phyloP scores from a whole-genome alignment of 2,329 filamentous ascomycete genomes.

The Botrytis fabae region DNA sequence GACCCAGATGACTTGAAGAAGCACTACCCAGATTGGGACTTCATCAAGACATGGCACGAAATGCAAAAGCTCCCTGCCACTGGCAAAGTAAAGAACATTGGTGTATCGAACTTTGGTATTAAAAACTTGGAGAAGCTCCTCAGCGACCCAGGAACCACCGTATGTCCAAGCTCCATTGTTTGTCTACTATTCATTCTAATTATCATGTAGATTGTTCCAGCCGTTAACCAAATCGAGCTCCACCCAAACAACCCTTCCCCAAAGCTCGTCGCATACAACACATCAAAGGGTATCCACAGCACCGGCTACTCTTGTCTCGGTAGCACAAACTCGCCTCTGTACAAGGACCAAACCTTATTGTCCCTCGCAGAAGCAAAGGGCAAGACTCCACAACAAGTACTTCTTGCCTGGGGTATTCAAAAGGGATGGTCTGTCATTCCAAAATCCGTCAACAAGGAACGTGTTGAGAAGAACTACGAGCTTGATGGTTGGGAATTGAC shows the following conservation, averaged over 20 bases:
- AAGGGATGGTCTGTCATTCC: conserved; percentile 83
- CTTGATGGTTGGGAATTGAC: conserved; percentile 73
- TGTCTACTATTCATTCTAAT: conserved; percentile 13
- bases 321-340: conserved; percentile 67
- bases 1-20: conserved; percentile 60
- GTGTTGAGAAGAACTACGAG: conserved; percentile 76
- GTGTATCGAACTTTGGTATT: conserved; percentile 84
- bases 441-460: conserved; percentile 72
- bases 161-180: conserved; percentile 35
- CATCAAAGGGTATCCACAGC: conserved; percentile 70
- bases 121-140: conserved; percentile 77
- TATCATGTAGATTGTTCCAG: conserved; percentile 51
- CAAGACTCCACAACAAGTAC: conserved; percentile 71
- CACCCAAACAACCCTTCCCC: conserved; percentile 81
- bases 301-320: conserved; percentile 76
- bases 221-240: conserved; percentile 81
- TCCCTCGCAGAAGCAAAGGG: conserved; percentile 64
- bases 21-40: conserved; percentile 76
- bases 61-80: conserved; percentile 68
- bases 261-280: conserved; percentile 73
- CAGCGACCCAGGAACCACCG: conserved; percentile 63
- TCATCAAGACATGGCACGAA: conserved; percentile 74
- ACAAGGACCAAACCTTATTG: conserved; percentile 64
- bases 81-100: conserved; percentile 77
- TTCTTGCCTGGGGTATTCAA: conserved; percentile 78